These are phyloP conservation scores for Saxispiralis lemnorum DNA, from an alignment of 495 filamentous ascomycete genomes.

Conservation along the genomic window DNA sequence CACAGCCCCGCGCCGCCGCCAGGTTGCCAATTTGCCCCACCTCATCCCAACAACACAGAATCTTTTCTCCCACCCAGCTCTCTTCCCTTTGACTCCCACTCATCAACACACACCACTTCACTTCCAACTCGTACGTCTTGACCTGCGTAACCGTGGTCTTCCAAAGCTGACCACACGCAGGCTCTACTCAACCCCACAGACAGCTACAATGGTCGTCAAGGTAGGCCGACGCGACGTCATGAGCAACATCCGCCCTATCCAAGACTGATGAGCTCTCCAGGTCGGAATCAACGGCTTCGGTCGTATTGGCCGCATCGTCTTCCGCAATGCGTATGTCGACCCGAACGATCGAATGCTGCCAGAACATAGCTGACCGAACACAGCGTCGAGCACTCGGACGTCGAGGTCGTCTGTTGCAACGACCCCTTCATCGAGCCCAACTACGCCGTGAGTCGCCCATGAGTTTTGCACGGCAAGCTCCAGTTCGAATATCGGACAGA, in stretches of 20 bases:
- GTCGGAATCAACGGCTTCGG: slow-evolving; percentile 99
- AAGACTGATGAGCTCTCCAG: slow-evolving; percentile 29
- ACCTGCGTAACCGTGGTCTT: too few relatives aligned
- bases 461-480: not conserved
- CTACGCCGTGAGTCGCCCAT: slow-evolving; percentile 65
- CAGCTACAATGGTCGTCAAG: slow-evolving; percentile 4
- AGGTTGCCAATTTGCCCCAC: too few relatives aligned
- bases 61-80: too few relatives aligned
- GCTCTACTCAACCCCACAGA: not conserved
- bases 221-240: not conserved
- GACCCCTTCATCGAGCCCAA: slow-evolving; percentile 97
- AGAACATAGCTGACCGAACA: not conserved
- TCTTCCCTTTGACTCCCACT: too few relatives aligned
- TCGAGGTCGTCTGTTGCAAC: slow-evolving; percentile 90
- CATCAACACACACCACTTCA: too few relatives aligned
- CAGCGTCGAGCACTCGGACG: slow-evolving; percentile 66
- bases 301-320: slow-evolving; percentile 94
- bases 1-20: too few relatives aligned
- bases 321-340: slow-evolving; percentile 58
- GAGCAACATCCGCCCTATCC: not conserved
- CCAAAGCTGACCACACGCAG: too few relatives aligned
- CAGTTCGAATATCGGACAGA: slow-evolving; percentile 7
- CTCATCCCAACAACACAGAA: too few relatives aligned
- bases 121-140: too few relatives aligned
- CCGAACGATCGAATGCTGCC: slow-evolving; percentile 5